These are phyloP conservation scores for Nitzschia sp. DNA, from an alignment of 108 stramenopile species.

Conservation along the genomic window DNA sequence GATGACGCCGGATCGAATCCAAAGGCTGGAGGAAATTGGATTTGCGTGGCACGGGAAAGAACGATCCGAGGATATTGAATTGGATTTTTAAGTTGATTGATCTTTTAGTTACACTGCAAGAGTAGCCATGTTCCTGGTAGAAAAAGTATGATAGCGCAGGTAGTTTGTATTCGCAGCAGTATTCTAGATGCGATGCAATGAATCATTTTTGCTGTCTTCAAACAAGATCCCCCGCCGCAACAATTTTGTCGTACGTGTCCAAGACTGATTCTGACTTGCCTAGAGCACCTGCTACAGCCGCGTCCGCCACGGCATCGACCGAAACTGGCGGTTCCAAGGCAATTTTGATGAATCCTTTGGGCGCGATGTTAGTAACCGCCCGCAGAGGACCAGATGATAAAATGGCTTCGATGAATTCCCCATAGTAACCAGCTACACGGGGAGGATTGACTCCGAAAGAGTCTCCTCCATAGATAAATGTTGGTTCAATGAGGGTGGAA, in stretches of 20 bases:
- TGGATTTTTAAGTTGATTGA: too few relatives aligned
- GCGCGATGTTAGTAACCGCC: constrained; percentile 49
- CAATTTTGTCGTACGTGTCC: constrained; percentile 39
- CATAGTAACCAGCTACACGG: constrained; percentile 71
- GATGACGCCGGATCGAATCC: constrained; percentile 74
- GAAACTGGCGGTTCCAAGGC: constrained; percentile 75
- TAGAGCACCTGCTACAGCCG: constrained; percentile 58
- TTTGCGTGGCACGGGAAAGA: constrained; percentile 72
- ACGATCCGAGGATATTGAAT: neutral
- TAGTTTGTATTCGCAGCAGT: too few relatives aligned
- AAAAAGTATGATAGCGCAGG: too few relatives aligned
- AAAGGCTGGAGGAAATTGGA: constrained; percentile 58
- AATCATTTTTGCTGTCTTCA: too few relatives aligned
- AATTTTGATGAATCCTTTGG: constrained; percentile 69
- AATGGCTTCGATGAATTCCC: constrained; percentile 61
- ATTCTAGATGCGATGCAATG: too few relatives aligned
- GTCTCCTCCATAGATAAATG: constrained; percentile 80
- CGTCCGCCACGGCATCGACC: constrained; percentile 70
- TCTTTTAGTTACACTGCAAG: too few relatives aligned
- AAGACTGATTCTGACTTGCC: constrained; percentile 35
- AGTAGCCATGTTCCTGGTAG: too few relatives aligned
- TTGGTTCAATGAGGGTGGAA: constrained; percentile 49
- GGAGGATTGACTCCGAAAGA: constrained; percentile 69
- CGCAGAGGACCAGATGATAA: constrained; percentile 53
- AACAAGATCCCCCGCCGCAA: neutral